Evolutionary conservation across 2,329 filamentous ascomycete genomes (phyloP), one percentile per base, ranked within the genome.

Genomic region (Colletotrichum sp.): DNA sequence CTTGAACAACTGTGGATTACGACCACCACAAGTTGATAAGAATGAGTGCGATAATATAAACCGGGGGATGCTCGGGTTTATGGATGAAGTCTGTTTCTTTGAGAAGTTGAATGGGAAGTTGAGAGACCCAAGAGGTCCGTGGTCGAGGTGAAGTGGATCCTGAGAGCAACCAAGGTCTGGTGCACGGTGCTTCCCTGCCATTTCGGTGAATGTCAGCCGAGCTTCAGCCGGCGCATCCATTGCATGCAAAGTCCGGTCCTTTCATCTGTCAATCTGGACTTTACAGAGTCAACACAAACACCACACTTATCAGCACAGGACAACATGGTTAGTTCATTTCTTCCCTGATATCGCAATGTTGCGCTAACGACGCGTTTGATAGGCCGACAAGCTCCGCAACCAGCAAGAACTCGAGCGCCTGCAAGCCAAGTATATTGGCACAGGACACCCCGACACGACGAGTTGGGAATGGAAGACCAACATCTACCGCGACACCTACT

Each of bases 381-480:
- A 93, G 97, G 97, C 97, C 86, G 97, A 99, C 88, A 99, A 99
- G 88, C 94, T 99, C 79, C 96, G 97, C 83, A 97, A 95, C 12
- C 95, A 98, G 81, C 97, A 99, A 86, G 97, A 99, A 85, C 96
- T 99, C 83, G 97, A 99, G 87, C 94, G 96, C 78, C 94, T 98
- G 22, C 97, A 99, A 87, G 94, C 96, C 82, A 98, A 98, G 82
- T 98, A 97, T 88, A 91, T 99, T 81, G 97, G 97, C 80, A 98
- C 97, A 6, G 97, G 97, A 28, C 96, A 98, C 85, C 95, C 96
- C 59, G 97, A 99, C 87, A 98, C 96, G 16, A 98, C 96, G 30
- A 98, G 95, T 85, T 97, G 97, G 93, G 97, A 99, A 87, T 99
- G 96, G 96, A 94, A 94, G 67, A 96, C 94, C 76, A 99, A 98